Percentiles rank a stretch among this genome's conserved stretches.
Conservation (phyloP, 371 early-diverging fungal genomes). For the Rhizopus arrhizus region DNA sequence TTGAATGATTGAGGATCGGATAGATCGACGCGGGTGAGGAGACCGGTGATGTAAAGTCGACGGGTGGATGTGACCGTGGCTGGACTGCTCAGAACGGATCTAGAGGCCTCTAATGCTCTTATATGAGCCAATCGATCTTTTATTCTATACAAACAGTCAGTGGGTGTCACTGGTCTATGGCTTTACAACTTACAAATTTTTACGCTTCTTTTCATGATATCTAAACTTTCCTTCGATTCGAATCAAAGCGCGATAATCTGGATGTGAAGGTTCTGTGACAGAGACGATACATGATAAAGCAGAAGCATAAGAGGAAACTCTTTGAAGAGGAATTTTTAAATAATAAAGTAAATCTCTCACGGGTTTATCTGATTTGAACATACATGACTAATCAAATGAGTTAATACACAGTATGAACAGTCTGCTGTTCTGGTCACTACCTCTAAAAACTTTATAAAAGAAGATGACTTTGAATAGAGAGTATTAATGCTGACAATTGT, state of each 20-base stretch:
- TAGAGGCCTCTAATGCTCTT: constrained; percentile 18
- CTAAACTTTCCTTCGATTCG: constrained; percentile 13
- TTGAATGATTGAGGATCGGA: constrained; percentile 16
- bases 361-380: not conserved
- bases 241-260: constrained; percentile 16
- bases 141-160: constrained; percentile 9
- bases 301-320: constrained; percentile 8
- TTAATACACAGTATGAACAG: not conserved
- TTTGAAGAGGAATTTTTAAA: constrained; percentile 16
- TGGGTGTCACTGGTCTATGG: too few relatives aligned
- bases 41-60: constrained; percentile 16
- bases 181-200: constrained; percentile 12
- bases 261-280: constrained; percentile 26
- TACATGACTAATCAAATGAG: not conserved
- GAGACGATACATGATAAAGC: constrained; percentile 8
- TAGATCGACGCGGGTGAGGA: constrained; percentile 12
- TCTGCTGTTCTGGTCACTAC: constrained; percentile 10
- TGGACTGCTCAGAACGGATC: constrained; percentile 18
- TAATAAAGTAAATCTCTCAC: constrained; percentile 16
- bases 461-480: constrained; percentile 20
- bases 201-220: constrained; percentile 12
- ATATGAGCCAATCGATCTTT: constrained; percentile 26
- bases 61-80: constrained; percentile 19
- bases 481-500: constrained; percentile 26
- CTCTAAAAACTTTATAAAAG: constrained; percentile 28